These are phyloP conservation scores for Pleurotus cornucopiae DNA, from an alignment of 768 basidiomycete genomes.

Conservation along the genomic window DNA sequence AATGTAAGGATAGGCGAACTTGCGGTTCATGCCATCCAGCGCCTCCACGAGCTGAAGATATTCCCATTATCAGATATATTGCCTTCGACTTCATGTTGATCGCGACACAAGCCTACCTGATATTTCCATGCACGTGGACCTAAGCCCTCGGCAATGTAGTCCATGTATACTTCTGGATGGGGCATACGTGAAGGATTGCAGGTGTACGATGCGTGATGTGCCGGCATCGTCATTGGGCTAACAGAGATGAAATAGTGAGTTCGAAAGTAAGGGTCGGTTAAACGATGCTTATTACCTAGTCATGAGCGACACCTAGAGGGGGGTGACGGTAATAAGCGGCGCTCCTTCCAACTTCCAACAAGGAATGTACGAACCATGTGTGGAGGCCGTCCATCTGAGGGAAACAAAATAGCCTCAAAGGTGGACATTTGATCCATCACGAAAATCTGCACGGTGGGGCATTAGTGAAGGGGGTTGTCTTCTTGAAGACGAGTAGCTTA, in stretches of 20 bases:
- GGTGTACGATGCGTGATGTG: conserved; percentile 41
- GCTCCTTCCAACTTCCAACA: neutral
- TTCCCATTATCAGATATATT: conserved; percentile 12
- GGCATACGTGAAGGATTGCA: conserved; percentile 59
- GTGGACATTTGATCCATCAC: conserved; percentile 61
- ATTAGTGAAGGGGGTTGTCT: neutral
- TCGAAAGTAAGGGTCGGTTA: neutral
- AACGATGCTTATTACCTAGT: conserved; percentile 46
- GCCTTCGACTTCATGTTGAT: too few relatives aligned
- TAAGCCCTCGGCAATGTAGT: conserved; percentile 69
- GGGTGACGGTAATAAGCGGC: neutral
- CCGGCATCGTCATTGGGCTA: conserved; percentile 40
- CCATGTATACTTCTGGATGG: conserved; percentile 84
- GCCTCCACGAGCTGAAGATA: conserved; percentile 58
- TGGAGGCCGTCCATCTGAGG: conserved; percentile 72
- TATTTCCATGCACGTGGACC: conserved; percentile 70
- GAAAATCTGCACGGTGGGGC: conserved; percentile 11
- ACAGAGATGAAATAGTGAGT: conserved; percentile 8
- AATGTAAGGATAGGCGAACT: conserved; percentile 76
- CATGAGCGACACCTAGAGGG: conserved; percentile 42
- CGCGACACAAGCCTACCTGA: conserved; percentile 39
- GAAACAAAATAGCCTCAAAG: conserved; percentile 74
- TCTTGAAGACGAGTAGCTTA: conserved; percentile 4
- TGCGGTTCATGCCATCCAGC: conserved; percentile 76
- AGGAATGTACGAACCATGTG: conserved; percentile 42